These are phyloP conservation scores for slime mould (Dictyostelium discoideum) DNA, from an alignment of 78 protist species.

Conservation along the genomic window DNA sequence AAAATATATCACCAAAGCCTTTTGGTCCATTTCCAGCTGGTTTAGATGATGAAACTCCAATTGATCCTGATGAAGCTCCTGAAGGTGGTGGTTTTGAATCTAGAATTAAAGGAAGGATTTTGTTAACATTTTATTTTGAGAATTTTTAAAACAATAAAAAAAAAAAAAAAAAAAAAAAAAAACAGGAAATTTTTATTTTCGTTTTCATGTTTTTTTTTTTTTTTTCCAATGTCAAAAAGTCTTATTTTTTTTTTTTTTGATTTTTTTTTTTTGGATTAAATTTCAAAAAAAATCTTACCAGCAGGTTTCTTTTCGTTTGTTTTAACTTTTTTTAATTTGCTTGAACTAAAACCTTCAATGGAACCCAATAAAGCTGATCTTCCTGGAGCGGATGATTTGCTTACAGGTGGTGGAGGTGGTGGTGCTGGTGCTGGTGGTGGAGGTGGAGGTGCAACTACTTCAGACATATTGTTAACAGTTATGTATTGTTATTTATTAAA, in stretches of 20 bases:
- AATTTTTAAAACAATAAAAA: neutral
- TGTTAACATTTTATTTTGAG: neutral
- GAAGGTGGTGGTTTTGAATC: neutral
- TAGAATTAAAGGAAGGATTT: neutral
- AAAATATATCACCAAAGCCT: conserved; percentile 72
- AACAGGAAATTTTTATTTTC: neutral
- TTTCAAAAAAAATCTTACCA: neutral
- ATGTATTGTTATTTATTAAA: neutral
- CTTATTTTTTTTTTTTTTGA: neutral
- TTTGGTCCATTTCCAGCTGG: conserved; percentile 49
- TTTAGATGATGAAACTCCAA: neutral
- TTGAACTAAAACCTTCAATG: conserved; percentile 28
- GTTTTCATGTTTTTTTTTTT: no score
- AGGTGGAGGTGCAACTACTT: conserved; percentile 57
- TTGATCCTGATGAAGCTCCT: neutral
- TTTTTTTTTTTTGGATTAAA: neutral
- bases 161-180: neutral
- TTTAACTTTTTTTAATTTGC: conserved; percentile 48
- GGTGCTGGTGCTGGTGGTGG: conserved; percentile 61
- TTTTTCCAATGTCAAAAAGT: neutral
- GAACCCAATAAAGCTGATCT: conserved; percentile 53
- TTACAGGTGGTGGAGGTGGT: conserved; percentile 55
- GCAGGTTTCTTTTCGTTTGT: conserved; percentile 50
- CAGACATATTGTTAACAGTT: conserved; percentile 9
- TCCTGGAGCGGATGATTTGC: neutral